phyloP scores from a whole-genome alignment of 1,284 basidiomycete species.

The Paramarasmius palmivorus region DNA sequence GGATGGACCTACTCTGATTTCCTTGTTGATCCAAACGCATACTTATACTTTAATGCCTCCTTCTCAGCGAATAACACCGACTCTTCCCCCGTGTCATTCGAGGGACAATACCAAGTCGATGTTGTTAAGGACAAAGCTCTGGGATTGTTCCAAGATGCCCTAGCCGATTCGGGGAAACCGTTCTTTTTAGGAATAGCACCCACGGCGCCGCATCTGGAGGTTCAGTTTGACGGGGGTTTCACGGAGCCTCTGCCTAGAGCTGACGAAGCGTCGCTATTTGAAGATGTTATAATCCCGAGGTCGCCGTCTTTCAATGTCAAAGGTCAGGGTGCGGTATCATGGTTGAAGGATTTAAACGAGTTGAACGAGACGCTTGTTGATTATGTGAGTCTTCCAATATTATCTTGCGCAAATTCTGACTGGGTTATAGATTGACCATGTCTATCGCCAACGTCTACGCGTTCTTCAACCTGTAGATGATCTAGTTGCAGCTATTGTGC shows the following conservation, averaged over 20 bases:
- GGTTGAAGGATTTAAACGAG: neutral
- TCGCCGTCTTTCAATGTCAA: conserved; percentile 1
- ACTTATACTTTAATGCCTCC: conserved; percentile 1
- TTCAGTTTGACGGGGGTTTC: neutral
- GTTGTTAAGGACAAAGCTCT: conserved; percentile 1
- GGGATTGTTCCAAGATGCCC: neutral
- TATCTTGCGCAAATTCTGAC: neutral
- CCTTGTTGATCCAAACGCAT: conserved; percentile 6
- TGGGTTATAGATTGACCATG: conserved; percentile 1
- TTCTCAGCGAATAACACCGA: neutral
- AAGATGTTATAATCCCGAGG: neutral
- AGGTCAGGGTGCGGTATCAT: neutral
- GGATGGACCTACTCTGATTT: conserved; percentile 9
- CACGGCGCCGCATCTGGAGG: conserved; percentile 4
- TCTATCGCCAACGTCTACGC: conserved; percentile 5
- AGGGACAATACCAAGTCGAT: neutral
- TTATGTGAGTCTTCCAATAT: neutral
- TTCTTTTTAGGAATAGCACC: conserved; percentile 7
- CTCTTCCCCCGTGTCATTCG: too few species aligned
- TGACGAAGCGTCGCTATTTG: neutral
- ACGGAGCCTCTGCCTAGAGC: conserved; percentile 1
- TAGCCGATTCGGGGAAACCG: neutral
- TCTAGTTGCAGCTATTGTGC: conserved; percentile 1
- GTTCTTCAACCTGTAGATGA: conserved; percentile 4
- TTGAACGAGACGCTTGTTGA: neutral